Percentiles rank a stretch among this genome's conserved stretches.
Evolutionary conservation across 139 green algal genomes (phyloP).

Genomic region (Chlorella sp.): DNA sequence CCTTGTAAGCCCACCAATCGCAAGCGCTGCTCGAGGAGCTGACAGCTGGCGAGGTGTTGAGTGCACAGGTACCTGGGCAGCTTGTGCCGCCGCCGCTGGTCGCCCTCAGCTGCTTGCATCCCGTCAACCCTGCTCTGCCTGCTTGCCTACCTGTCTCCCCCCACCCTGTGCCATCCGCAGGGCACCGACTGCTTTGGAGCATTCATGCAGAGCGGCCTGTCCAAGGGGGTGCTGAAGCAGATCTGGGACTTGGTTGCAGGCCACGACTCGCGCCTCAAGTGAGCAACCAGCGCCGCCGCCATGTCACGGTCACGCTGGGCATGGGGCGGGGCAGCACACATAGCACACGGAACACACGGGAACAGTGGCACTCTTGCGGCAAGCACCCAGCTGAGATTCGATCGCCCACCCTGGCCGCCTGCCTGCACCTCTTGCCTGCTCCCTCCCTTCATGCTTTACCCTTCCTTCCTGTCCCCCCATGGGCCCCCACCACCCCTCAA

Average conservation of each 20-base stretch:
- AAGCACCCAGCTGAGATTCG: no score
- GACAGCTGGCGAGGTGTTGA: no score
- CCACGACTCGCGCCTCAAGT: slow-evolving; percentile 63
- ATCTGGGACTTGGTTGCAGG: slow-evolving; percentile 80
- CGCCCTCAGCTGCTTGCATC: neutral
- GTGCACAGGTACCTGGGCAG: no score
- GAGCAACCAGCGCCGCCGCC: neutral
- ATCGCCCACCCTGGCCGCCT: no score
- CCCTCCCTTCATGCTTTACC: neutral
- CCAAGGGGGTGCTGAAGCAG: slow-evolving; percentile 73
- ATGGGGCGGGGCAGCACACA: no score
- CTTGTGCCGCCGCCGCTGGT: neutral
- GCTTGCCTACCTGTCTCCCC: neutral
- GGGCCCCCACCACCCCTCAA: neutral
- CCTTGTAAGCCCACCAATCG: no score
- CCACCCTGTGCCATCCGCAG: slow-evolving; percentile 42
- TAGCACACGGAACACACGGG: no score
- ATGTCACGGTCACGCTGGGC: neutral
- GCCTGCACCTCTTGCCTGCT: neutral
- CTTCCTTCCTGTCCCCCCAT: neutral
- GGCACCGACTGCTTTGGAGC: slow-evolving; percentile 80
- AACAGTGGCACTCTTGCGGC: no score
- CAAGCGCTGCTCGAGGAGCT: no score
- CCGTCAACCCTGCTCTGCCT: no score
- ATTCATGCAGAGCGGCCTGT: slow-evolving; percentile 85